phyloP scores from a whole-genome alignment of 495 filamentous ascomycete species.

The Bathelium albidoporum region DNA sequence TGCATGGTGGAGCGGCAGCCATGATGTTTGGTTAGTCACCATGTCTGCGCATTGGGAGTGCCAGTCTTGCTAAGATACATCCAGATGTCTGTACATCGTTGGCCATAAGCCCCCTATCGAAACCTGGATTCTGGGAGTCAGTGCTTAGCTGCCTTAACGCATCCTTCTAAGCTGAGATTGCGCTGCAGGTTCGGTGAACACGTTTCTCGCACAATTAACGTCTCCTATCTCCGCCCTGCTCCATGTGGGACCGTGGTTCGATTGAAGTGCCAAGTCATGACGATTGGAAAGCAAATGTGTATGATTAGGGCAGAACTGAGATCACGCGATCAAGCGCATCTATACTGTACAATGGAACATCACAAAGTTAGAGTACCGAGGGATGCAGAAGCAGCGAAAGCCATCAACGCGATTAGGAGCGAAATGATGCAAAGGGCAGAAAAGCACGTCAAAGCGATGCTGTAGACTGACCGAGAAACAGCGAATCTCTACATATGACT shows the following conservation, averaged over 20 bases:
- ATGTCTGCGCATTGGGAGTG: background rate
- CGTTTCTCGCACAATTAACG: background rate
- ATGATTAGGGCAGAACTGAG: slow-evolving; percentile 1
- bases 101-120: background rate
- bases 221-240: background rate
- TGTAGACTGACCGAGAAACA: too few species aligned
- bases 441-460: background rate
- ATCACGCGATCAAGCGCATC: background rate
- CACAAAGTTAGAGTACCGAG: background rate
- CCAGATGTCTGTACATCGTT: slow-evolving; percentile 1
- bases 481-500: too few species aligned
- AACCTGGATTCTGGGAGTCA: slow-evolving; percentile 1
- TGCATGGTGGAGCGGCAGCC: slow-evolving; percentile 2
- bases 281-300: slow-evolving; percentile 1
- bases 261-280: background rate
- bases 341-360: slow-evolving; percentile 1
- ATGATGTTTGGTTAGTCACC: background rate
- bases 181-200: background rate
- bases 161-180: background rate
- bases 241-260: background rate
- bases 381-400: background rate
- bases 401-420: background rate
- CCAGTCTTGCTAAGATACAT: background rate
- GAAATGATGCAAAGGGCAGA: background rate
- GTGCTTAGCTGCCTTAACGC: background rate